phyloP scores from a whole-genome alignment of 768 basidiomycete species.

The Tricholoma bakamatsutake region DNA sequence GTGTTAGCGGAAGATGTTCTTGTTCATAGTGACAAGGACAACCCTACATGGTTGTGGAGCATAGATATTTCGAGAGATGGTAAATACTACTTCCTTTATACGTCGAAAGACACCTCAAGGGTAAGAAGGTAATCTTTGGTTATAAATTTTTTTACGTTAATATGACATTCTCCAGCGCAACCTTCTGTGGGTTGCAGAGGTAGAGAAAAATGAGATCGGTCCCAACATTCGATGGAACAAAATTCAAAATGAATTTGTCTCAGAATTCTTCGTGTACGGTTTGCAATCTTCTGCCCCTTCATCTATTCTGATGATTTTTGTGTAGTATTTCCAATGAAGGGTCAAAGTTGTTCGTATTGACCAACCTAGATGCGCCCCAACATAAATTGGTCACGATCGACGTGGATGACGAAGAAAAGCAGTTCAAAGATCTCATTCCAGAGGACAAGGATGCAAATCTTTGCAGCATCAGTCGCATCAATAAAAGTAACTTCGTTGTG shows the following conservation, averaged over 20 bases:
- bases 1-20: conserved; percentile 62
- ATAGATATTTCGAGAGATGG: conserved; percentile 57
- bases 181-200: conserved; percentile 66
- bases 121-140: conserved; percentile 29
- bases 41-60: conserved; percentile 64
- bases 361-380: conserved; percentile 60
- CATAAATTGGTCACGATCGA: conserved; percentile 65
- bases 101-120: conserved; percentile 55
- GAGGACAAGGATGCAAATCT: conserved; percentile 63
- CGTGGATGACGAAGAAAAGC: conserved; percentile 40
- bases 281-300: too few relatives aligned
- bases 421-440: conserved; percentile 57
- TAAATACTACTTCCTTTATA: conserved; percentile 52
- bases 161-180: conserved; percentile 48
- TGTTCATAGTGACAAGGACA: conserved; percentile 54
- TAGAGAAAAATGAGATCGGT: conserved; percentile 53
- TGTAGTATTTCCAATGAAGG: too few relatives aligned
- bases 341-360: too few relatives aligned
- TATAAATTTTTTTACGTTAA: background rate
- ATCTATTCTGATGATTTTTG: too few relatives aligned
- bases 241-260: too few relatives aligned
- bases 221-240: too few relatives aligned
- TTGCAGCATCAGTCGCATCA: conserved; percentile 39
- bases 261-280: too few relatives aligned
- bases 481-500: conserved; percentile 51